Percentiles rank a stretch among this genome's conserved stretches.
These are phyloP conservation scores for Russula earlei DNA, from an alignment of 768 basidiomycete species.

Conservation along the genomic window DNA sequence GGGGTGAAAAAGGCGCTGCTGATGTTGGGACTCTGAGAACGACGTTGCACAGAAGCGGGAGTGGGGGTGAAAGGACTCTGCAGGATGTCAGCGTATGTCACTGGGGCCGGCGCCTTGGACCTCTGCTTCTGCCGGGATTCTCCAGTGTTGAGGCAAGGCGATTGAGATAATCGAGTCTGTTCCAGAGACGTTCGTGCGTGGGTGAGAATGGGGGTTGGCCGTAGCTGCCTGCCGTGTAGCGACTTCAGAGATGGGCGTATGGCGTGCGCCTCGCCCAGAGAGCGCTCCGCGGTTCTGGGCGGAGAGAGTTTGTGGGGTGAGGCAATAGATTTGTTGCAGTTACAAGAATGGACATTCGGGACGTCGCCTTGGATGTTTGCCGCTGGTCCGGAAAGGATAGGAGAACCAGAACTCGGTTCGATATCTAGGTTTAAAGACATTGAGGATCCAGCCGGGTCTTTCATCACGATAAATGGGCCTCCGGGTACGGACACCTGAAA, in stretches of 20 bases:
- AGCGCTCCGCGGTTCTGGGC: not conserved
- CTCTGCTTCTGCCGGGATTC: not conserved
- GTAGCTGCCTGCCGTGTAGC: not conserved
- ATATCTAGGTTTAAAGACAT: conserved; percentile 12
- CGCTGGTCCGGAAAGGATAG: conserved; percentile 10
- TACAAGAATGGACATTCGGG: conserved; percentile 8
- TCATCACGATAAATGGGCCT: conserved; percentile 6
- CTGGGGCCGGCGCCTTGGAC: not conserved
- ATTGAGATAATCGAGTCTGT: not conserved
- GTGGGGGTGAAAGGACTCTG: conserved; percentile 8
- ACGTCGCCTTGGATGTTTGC: not conserved
- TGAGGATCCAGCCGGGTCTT: not conserved
- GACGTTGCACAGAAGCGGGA: not conserved
- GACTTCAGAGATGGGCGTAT: not conserved
- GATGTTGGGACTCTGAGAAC: not conserved
- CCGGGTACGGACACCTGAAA: conserved; percentile 1
- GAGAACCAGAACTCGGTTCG: conserved; percentile 8
- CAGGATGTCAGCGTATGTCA: not conserved
- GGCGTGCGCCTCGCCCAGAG: not conserved
- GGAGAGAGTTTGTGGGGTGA: not conserved
- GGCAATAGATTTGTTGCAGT: conserved; percentile 1
- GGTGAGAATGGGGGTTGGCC: not conserved
- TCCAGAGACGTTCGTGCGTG: not conserved
- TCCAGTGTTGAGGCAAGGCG: not conserved
- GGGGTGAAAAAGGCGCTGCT: not conserved